These are phyloP conservation scores for Blepharisma stoltei DNA, from an alignment of 73 alveolate species.

Conservation along the genomic window DNA sequence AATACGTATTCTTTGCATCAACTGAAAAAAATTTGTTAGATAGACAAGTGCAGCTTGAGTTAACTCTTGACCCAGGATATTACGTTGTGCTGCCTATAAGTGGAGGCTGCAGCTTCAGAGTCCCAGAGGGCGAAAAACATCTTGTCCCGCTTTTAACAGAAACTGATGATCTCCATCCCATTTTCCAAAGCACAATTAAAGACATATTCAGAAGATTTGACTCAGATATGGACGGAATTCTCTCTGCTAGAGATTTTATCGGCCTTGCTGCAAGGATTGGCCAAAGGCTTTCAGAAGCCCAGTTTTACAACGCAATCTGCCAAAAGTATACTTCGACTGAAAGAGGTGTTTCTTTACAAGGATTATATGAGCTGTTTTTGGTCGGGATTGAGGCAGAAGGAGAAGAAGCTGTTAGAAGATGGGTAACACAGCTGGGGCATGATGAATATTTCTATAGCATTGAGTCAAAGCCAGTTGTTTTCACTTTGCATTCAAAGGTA, in stretches of 20 bases:
- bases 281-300: background rate
- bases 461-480: constrained; percentile 10
- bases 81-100: constrained; percentile 18
- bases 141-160: constrained; percentile 5
- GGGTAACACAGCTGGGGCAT: constrained; percentile 18
- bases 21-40: background rate
- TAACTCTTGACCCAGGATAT: constrained; percentile 14
- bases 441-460: background rate
- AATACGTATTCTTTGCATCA: background rate
- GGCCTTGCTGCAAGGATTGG: background rate
- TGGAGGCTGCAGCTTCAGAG: background rate
- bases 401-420: background rate
- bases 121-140: background rate
- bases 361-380: constrained; percentile 17
- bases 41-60: constrained; percentile 3
- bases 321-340: constrained; percentile 10
- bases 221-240: background rate
- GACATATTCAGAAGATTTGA: constrained; percentile 28
- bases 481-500: background rate
- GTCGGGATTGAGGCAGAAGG: background rate
- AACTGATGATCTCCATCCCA: constrained; percentile 1
- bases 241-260: background rate
- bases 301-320: background rate
- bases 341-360: constrained; percentile 10
- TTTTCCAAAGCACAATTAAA: constrained; percentile 16